phyloP scores from a whole-genome alignment of 1,284 basidiomycete genomes.

The Papiliotrema nemorosa region DNA sequence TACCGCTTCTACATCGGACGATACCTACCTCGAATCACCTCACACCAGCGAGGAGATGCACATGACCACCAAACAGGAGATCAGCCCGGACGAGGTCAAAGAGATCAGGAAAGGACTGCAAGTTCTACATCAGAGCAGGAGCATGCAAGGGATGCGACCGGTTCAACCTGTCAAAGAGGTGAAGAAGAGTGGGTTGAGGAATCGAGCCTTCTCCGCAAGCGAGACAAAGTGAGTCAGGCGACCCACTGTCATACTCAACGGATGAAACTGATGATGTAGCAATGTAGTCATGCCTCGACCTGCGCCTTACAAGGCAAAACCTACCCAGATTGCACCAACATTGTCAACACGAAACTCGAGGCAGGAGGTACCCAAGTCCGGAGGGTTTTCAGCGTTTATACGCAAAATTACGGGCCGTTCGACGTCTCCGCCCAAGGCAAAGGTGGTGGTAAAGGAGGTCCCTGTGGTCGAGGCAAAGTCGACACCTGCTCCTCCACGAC shows the following conservation, averaged over 20 bases:
- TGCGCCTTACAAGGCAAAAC: not conserved
- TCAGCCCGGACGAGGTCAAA: too few relatives aligned
- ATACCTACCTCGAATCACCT: too few relatives aligned
- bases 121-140: too few relatives aligned
- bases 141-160: too few relatives aligned
- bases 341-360: not conserved
- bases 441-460: not conserved
- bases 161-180: too few relatives aligned
- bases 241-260: not conserved
- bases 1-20: too few relatives aligned
- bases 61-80: too few relatives aligned
- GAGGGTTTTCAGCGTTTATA: slow-evolving; percentile 29
- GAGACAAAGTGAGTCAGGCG: not conserved
- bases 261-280: not conserved
- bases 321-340: not conserved
- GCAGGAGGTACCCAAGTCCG: slow-evolving; percentile 1
- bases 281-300: not conserved
- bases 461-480: not conserved
- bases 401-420: slow-evolving; percentile 25
- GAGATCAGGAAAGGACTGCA: too few relatives aligned
- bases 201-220: not conserved
- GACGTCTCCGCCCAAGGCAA: slow-evolving; percentile 5
- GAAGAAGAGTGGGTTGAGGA: not conserved
- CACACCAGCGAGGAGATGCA: too few relatives aligned
- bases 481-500: slow-evolving; percentile 52